Base-by-base conservation (phyloP, 2,329 filamentous ascomycete genomes). In the Scortechinia acanthostroma region DNA sequence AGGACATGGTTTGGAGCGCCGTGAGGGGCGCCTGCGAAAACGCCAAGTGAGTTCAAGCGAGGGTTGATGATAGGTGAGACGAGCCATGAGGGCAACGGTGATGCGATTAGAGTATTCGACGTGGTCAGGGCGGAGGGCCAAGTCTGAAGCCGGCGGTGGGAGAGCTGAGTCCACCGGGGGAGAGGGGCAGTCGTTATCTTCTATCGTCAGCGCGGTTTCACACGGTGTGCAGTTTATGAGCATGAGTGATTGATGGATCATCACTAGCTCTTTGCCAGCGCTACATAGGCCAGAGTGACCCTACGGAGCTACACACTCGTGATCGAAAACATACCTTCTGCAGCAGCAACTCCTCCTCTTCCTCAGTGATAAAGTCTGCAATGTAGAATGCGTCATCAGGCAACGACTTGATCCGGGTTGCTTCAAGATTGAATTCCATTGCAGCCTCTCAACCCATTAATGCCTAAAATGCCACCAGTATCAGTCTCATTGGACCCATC, bases 111-210 rank as follows among this genome's bases (percentile, higher is more conserved):
- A 0, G 71, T 73, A 53, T 83, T 77, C 13, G 64, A 67, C 42
- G 69, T 63, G 2, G 74, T 78, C 3, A 85, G 66, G 5, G 71
- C 63, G 1, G 76, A 78, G 4, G 81, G 81, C 55, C 80, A 71
- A 3, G 79, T 76, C 68, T 85, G 79, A 1, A 86, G 71, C 21
- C 80, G 76, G 22, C 80, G 76, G 53, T 78, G 76, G 33, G 73
- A 68, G 28, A 86, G 74, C 3, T 69, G 59, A 4, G 74, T 76
- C 81, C 81, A 86, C 51, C 71, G 68, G 28, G 70, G 65, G 17
- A 62, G 59, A n/a, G 71, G 66, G 3, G 62, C 63, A 23, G 62
- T 59, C 42, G 50, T 53, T 46, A 72, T 61, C 58, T 62, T 37
- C 10, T 30, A 30, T n/a, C n/a, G 25, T 30, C 25, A 30, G 25